Evolutionary conservation across 495 filamentous ascomycete genomes (phyloP), one percentile per base, ranked within the genome.

Genomic region (Penicillium arizonense): DNA sequence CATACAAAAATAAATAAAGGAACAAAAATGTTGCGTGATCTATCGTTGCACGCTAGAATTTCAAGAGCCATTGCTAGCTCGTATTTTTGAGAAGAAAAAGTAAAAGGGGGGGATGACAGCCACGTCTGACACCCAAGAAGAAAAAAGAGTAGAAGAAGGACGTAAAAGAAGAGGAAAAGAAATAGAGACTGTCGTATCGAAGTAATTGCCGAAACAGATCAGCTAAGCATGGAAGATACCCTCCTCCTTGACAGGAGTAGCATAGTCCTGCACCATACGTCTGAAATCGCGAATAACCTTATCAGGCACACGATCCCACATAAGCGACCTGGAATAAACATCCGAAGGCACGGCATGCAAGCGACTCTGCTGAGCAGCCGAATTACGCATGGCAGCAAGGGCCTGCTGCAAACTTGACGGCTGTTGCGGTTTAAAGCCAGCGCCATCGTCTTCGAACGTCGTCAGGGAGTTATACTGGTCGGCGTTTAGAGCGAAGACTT

Each of bases 281-380:
- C 87, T 87, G 74, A 97, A 98, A 71, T 93, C 89, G 52, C 85
- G 83, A 45, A 98, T 92, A 40, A 97, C 89, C 63, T 98, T 91
- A 56, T 84, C 77, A 40, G 95, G 91, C 55, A 98, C 89, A 65
- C 88, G 86, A 62, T 96, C 91, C 91, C 91, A 97, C 59, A 98
- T 86, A 52, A 98, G 80, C 44, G 89, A 94, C 26, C 93, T 80
- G 24, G 90, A 94, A 73, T 97, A 96, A 37, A 97, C 89, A 61
- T 96, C 91, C 14, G 73, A 73, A 26, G 68, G 66, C 28, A 60
- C 35, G 26, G 64, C 61, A 24, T 71, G 64, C 41, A 72, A 50
- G 6, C 61, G 56, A 38, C 38, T 41, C 38, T 66, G 62, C 44
- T 67, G 65, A 2, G 63, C 63, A 26, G 88, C 87, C 33, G 83